These are phyloP conservation scores for Eimeria nieschulzi DNA, from an alignment of 169 alveolate genomes.

Conservation along the genomic window DNA sequence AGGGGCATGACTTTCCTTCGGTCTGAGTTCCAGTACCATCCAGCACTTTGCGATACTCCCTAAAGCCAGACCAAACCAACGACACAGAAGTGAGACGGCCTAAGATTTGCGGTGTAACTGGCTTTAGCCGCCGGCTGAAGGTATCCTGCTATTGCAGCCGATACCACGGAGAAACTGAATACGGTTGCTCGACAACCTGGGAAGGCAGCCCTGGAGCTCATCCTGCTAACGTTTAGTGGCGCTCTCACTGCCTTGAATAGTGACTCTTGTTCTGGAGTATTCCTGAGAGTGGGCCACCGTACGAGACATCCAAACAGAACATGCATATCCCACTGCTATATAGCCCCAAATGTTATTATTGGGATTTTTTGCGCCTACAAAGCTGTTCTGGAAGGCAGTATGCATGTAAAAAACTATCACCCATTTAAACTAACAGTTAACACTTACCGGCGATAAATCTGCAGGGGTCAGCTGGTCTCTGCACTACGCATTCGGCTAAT, in stretches of 20 bases:
- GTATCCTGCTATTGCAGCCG: background rate
- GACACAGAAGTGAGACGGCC: background rate
- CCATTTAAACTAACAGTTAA: background rate
- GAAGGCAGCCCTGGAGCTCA: background rate
- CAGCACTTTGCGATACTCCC: constrained; percentile 62
- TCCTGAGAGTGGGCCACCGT: background rate
- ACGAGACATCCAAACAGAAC: background rate
- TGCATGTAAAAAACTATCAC: background rate
- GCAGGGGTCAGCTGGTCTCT: constrained; percentile 62
- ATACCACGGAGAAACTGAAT: background rate
- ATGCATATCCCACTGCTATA: background rate
- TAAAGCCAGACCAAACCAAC: background rate
- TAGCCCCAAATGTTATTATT: background rate
- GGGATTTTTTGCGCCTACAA: background rate
- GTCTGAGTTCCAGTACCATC: background rate
- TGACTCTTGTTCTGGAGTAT: constrained; percentile 34
- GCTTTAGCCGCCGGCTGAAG: background rate
- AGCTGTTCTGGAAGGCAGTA: background rate
- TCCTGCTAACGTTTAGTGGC: background rate
- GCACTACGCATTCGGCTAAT: constrained; percentile 31
- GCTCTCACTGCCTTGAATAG: constrained; percentile 47
- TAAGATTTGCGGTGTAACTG: background rate
- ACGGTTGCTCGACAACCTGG: background rate
- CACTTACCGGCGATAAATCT: constrained; percentile 53
- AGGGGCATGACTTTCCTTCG: background rate